These are phyloP conservation scores for Chaetomium sp. DNA, from an alignment of 2,329 filamentous ascomycete species.

Conservation along the genomic window DNA sequence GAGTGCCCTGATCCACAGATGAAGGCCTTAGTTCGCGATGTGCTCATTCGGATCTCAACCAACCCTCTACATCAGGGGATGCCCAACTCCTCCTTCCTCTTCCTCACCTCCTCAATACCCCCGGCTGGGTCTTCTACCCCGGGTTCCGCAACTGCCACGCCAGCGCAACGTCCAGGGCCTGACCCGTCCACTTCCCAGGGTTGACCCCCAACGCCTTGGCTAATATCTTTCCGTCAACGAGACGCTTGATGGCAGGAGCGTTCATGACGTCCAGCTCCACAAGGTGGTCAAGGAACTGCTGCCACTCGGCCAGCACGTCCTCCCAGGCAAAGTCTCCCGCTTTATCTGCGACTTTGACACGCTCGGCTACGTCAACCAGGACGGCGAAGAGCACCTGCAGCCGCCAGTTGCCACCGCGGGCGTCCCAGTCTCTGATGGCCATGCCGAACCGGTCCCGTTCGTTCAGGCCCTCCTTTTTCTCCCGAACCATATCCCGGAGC, in stretches of 20 bases:
- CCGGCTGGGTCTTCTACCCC: conserved; percentile 58
- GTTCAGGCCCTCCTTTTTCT: conserved; percentile 48
- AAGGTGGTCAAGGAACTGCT: conserved; percentile 58
- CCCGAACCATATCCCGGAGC: conserved; percentile 57
- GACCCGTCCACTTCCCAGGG: conserved; percentile 82
- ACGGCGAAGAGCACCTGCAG: conserved; percentile 70
- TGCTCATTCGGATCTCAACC: background rate
- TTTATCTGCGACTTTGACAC: conserved; percentile 35
- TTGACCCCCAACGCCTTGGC: conserved; percentile 67
- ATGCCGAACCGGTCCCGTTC: conserved; percentile 70
- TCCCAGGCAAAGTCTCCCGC: conserved; percentile 42
- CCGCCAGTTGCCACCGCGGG: conserved; percentile 64
- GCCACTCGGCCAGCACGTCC: conserved; percentile 54
- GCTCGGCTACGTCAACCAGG: conserved; percentile 61
- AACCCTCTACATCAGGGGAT: conserved; percentile 37
- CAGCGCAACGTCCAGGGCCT: conserved; percentile 76
- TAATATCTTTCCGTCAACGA: conserved; percentile 76
- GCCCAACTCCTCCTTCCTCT: conserved; percentile 55
- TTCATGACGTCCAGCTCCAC: conserved; percentile 58
- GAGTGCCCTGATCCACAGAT: background rate
- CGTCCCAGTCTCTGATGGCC: conserved; percentile 72
- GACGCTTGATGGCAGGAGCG: conserved; percentile 58
- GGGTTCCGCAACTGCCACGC: conserved; percentile 89
- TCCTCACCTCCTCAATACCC: conserved; percentile 62
- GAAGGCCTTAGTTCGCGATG: background rate